Conservation (phyloP, 2,329 filamentous ascomycete genomes). For the Hypoxylon sp. region DNA sequence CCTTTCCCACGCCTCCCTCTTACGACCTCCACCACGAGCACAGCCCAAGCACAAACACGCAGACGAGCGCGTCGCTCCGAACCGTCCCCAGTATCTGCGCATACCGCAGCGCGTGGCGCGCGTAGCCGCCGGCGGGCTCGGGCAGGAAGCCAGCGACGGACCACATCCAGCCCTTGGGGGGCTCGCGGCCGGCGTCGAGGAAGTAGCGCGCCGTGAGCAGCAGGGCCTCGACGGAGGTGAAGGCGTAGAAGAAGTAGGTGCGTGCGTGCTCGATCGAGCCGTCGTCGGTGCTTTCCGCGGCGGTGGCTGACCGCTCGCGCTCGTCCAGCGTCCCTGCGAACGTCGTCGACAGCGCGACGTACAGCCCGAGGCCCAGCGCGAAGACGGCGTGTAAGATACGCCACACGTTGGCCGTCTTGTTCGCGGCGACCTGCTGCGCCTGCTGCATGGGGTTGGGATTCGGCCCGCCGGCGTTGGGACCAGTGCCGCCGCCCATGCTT, state of each 20-base stretch:
- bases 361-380: slow-evolving; percentile 73
- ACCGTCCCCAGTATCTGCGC: slow-evolving; percentile 76
- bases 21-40: slow-evolving; percentile 55
- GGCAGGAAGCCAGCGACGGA: slow-evolving; percentile 72
- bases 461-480: no score
- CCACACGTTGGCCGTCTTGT: slow-evolving; percentile 65
- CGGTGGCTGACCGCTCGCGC: slow-evolving; percentile 56
- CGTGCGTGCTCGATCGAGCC: slow-evolving; percentile 48
- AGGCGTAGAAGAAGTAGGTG: slow-evolving; percentile 77
- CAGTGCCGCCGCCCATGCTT: slow-evolving; percentile 46
- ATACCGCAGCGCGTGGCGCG: slow-evolving; percentile 70
- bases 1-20: not conserved
- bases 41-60: slow-evolving; percentile 77
- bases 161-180: slow-evolving; percentile 68
- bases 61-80: slow-evolving; percentile 75
- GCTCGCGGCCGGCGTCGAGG: slow-evolving; percentile 66
- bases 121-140: slow-evolving; percentile 66
- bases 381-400: slow-evolving; percentile 77
- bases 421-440: slow-evolving; percentile 34
- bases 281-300: slow-evolving; percentile 41
- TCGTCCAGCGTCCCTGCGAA: slow-evolving; percentile 72
- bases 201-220: slow-evolving; percentile 76
- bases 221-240: slow-evolving; percentile 77
- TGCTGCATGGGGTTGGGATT: slow-evolving; percentile 20
- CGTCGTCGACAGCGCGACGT: slow-evolving; percentile 71